Percentiles rank a stretch among this genome's conserved stretches.
These are phyloP conservation scores for Candida corydali DNA, from an alignment of 805 yeast species.

Conservation along the genomic window DNA sequence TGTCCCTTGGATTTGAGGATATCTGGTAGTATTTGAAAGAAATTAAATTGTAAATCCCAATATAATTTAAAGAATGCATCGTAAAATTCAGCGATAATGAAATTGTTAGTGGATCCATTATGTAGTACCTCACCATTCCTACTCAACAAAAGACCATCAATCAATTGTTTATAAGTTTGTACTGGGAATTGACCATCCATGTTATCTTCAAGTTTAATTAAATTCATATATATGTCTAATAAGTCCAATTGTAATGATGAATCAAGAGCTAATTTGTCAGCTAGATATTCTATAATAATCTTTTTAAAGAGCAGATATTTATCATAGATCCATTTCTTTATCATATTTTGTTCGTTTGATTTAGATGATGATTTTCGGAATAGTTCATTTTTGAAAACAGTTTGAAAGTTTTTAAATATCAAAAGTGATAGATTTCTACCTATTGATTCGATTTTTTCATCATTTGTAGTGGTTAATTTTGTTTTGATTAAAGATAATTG, in stretches of 20 bases:
- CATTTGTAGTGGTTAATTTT: slow-evolving; percentile 15
- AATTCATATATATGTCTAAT: slow-evolving; percentile 52
- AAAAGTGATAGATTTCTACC: slow-evolving; percentile 41
- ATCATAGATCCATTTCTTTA: slow-evolving; percentile 56
- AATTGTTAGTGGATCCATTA: slow-evolving; percentile 48
- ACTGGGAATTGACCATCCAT: slow-evolving; percentile 66
- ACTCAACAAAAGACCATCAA: slow-evolving; percentile 25
- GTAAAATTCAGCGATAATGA: slow-evolving; percentile 51
- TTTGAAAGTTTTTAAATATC: slow-evolving; percentile 46
- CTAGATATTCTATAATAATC: slow-evolving; percentile 38
- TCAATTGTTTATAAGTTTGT: slow-evolving; percentile 41
- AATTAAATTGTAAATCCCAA: slow-evolving; percentile 78
- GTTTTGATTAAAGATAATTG: slow-evolving; percentile 26
- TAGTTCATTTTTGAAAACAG: slow-evolving; percentile 42
- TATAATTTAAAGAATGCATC: slow-evolving; percentile 45
- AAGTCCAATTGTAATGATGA: slow-evolving; percentile 49
- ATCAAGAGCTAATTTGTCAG: slow-evolving; percentile 40
- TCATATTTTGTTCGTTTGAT: slow-evolving; percentile 45
- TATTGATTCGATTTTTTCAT: slow-evolving; percentile 19
- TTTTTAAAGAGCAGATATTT: slow-evolving; percentile 53
- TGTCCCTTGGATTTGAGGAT: slow-evolving; percentile 17
- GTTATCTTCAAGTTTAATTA: slow-evolving; percentile 55
- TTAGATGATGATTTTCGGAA: slow-evolving; percentile 28
- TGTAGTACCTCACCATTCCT: slow-evolving; percentile 33
- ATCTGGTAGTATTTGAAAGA: slow-evolving; percentile 47